Evolutionary conservation across 176 grass and related monocot genomes (phyloP).

Genomic region (Carex littledalei): DNA sequence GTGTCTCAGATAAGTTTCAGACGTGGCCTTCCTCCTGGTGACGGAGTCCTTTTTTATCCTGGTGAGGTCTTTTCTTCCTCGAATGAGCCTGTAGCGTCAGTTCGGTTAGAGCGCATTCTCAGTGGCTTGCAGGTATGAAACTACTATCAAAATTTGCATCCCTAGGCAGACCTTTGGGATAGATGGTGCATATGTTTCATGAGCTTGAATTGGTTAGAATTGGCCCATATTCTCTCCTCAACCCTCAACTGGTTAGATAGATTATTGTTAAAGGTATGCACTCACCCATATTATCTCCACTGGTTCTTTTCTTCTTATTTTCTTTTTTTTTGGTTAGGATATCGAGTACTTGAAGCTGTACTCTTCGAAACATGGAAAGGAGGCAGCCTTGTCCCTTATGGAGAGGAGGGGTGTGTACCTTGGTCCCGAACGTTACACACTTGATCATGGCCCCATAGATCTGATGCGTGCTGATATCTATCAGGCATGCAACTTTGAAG

Average conservation of each 20-base stretch:
- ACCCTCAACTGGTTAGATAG: neutral
- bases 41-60: conserved; percentile 93
- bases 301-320: neutral
- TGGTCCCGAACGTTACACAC: conserved; percentile 65
- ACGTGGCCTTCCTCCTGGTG: conserved; percentile 88
- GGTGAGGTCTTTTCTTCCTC: conserved; percentile 93
- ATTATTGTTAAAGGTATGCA: too few species aligned
- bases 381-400: conserved; percentile 55
- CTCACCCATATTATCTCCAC: too few species aligned
- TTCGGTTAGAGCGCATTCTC: conserved; percentile 82
- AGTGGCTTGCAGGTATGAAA: conserved; percentile 93
- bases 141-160: neutral
- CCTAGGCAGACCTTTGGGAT: neutral
- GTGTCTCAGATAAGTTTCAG: conserved; percentile 67
- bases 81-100: conserved; percentile 79
- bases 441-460: conserved; percentile 76
- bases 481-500: conserved; percentile 61
- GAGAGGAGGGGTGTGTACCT: conserved; percentile 73
- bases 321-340: conserved; percentile 47
- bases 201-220: neutral
- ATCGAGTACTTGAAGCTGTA: conserved; percentile 92
- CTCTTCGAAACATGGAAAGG: conserved; percentile 68
- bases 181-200: neutral
- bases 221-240: neutral
- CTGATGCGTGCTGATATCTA: conserved; percentile 81